A percentile compares a stretch with the other conserved stretches of the same genome.
phyloP scores from a whole-genome alignment of 2,329 filamentous ascomycete species.

The Xylaria digitata region DNA sequence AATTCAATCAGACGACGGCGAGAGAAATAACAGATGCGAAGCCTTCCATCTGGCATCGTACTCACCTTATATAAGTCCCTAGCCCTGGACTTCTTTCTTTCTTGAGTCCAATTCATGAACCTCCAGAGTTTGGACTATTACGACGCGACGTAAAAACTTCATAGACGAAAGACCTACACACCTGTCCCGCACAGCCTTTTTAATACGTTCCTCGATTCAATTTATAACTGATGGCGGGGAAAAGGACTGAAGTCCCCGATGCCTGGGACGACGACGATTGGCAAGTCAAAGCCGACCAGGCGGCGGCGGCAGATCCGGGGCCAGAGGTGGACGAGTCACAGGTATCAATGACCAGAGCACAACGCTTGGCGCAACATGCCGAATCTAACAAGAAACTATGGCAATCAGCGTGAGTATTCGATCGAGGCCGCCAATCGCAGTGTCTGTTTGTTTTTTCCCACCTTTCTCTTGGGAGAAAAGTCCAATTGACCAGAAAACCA shows the following conservation, averaged over 20 bases:
- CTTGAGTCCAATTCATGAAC: neutral
- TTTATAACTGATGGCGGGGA: conserved; percentile 31
- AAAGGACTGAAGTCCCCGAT: conserved; percentile 65
- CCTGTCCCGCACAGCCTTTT: neutral
- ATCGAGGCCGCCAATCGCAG: neutral
- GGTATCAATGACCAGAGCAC: conserved; percentile 72
- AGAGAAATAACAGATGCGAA: conserved; percentile 11
- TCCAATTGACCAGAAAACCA: conserved; percentile 12
- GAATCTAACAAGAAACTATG: conserved; percentile 88
- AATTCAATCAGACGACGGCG: conserved; percentile 1
- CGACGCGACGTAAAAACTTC: neutral
- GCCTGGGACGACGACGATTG: conserved; percentile 93
- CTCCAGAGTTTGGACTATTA: neutral
- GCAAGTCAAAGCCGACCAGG: conserved; percentile 78
- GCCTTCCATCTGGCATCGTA: neutral
- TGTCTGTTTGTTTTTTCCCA: neutral
- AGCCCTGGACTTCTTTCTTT: too few species aligned
- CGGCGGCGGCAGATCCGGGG: conserved; percentile 54
- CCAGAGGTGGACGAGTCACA: conserved; percentile 51
- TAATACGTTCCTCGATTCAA: neutral
- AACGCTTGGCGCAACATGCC: conserved; percentile 81
- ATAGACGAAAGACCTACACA: neutral
- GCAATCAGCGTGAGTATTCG: conserved; percentile 79
- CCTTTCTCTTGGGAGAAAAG: too few species aligned
- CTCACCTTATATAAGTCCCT: neutral